These are phyloP conservation scores for Stellera chamaejasme DNA, from an alignment of 345 rosid species.

Conservation along the genomic window DNA sequence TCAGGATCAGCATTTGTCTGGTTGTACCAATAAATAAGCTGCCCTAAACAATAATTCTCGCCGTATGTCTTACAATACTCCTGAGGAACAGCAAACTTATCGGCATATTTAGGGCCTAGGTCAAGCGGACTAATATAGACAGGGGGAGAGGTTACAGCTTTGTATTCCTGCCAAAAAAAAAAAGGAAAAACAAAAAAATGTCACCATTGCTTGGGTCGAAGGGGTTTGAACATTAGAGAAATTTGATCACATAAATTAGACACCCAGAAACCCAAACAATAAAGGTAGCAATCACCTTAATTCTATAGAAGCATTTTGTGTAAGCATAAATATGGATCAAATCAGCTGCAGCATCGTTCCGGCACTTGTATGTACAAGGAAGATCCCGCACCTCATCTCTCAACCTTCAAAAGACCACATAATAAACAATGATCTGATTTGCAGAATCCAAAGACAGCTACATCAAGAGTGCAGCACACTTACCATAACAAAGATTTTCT, in stretches of 20 bases:
- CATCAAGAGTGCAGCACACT: conserved; percentile 19
- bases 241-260: too few relatives aligned
- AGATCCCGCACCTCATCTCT: conserved; percentile 87
- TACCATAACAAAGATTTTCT: conserved; percentile 89
- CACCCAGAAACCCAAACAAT: conserved; percentile 5
- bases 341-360: conserved; percentile 99
- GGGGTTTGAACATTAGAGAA: too few relatives aligned
- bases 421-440: conserved; percentile 10
- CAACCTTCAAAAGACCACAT: conserved; percentile 49
- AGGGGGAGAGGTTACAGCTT: conserved; percentile 72
- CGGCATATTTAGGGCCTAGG: conserved; percentile 76
- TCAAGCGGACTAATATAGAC: conserved; percentile 90
- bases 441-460: conserved; percentile 1
- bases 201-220: not conserved
- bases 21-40: conserved; percentile 89
- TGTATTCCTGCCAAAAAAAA: conserved; percentile 53
- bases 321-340: conserved; percentile 88
- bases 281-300: conserved; percentile 47
- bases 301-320: conserved; percentile 72
- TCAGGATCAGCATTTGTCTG: conserved; percentile 86
- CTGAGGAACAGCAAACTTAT: conserved; percentile 49
- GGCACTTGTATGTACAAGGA: conserved; percentile 85
- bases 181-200: conserved; percentile 6
- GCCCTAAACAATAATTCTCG: conserved; percentile 93
- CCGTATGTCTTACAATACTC: conserved; percentile 87